Conservation (phyloP, 257 asterid genomes). For the Ocimum tenuiflorum region DNA sequence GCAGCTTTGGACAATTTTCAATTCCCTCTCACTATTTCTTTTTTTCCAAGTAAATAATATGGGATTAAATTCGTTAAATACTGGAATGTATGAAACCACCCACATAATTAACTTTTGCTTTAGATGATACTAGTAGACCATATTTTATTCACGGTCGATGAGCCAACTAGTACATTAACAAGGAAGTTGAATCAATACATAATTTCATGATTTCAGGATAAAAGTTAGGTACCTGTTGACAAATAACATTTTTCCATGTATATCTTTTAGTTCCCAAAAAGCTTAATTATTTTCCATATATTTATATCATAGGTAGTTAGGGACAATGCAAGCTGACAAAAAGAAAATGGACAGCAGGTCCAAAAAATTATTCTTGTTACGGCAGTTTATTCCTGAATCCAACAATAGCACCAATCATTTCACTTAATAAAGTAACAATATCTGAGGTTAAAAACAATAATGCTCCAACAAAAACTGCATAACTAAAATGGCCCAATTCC, state of each 20-base stretch:
- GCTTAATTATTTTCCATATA: conserved; percentile 14
- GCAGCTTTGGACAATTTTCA: background rate
- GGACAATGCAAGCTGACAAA: conserved; percentile 34
- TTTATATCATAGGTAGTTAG: background rate
- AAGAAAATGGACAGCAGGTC: conserved; percentile 27
- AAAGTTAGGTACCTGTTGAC: conserved; percentile 34
- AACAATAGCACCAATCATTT: conserved; percentile 15
- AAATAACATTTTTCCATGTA: conserved; percentile 22
- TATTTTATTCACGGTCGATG: too few species aligned
- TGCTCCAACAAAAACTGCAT: background rate
- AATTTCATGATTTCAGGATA: conserved; percentile 30
- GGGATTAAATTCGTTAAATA: too few species aligned
- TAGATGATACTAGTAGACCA: too few species aligned
- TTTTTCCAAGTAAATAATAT: background rate
- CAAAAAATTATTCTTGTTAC: conserved; percentile 29
- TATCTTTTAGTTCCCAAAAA: too few species aligned
- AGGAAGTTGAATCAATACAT: background rate
- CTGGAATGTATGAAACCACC: background rate
- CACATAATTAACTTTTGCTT: background rate
- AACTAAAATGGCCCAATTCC: too few species aligned
- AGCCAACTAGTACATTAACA: too few species aligned
- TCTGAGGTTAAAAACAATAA: background rate
- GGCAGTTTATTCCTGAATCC: conserved; percentile 25
- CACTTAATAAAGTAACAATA: conserved; percentile 15
- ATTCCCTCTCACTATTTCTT: background rate